phyloP scores from a whole-genome alignment of 1,139 yeast genomes.

The Debaryomycetaceae sp. region DNA sequence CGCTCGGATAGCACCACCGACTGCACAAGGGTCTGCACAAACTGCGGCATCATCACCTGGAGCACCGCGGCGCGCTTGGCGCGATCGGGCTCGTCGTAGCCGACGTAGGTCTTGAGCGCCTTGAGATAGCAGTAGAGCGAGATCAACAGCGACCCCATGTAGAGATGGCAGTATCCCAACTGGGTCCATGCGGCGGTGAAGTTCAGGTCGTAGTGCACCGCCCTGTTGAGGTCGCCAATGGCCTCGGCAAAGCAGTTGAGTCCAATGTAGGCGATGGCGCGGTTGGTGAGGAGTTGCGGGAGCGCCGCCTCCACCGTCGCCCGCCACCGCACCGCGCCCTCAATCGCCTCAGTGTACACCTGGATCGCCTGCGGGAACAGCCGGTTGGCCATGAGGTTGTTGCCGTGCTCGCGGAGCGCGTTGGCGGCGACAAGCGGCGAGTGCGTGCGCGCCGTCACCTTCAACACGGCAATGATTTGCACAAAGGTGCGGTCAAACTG shows the following conservation, averaged over 20 bases:
- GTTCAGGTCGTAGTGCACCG: slow-evolving; percentile 27
- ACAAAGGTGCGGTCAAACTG: no score
- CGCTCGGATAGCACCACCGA: slow-evolving; percentile 36
- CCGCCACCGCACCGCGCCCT: slow-evolving; percentile 12
- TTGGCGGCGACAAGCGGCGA: slow-evolving; percentile 11
- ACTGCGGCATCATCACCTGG: slow-evolving; percentile 29
- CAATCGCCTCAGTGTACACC: slow-evolving; percentile 36
- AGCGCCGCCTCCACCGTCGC: slow-evolving; percentile 9
- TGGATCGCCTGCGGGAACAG: slow-evolving; percentile 41
- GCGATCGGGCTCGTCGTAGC: slow-evolving; percentile 1
- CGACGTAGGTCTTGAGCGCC: slow-evolving; percentile 22
- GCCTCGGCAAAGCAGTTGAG: slow-evolving; percentile 42
- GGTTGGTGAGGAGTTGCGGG: slow-evolving; percentile 35
- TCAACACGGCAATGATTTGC: no score
- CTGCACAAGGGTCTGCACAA: slow-evolving; percentile 33
- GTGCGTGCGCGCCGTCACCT: no score
- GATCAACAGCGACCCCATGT: slow-evolving; percentile 34
- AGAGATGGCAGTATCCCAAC: slow-evolving; percentile 42
- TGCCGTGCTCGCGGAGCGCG: slow-evolving; percentile 37
- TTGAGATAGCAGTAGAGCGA: slow-evolving; percentile 32
- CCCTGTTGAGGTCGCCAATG: slow-evolving; percentile 31
- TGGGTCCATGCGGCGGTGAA: slow-evolving; percentile 46
- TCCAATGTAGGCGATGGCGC: slow-evolving; percentile 43
- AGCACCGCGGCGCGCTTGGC: background rate
- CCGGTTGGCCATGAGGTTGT: slow-evolving; percentile 34